Percentiles rank a stretch among this genome's conserved stretches.
These are phyloP conservation scores for Mucor piriformis DNA, from an alignment of 371 early-diverging fungal species.

Conservation along the genomic window DNA sequence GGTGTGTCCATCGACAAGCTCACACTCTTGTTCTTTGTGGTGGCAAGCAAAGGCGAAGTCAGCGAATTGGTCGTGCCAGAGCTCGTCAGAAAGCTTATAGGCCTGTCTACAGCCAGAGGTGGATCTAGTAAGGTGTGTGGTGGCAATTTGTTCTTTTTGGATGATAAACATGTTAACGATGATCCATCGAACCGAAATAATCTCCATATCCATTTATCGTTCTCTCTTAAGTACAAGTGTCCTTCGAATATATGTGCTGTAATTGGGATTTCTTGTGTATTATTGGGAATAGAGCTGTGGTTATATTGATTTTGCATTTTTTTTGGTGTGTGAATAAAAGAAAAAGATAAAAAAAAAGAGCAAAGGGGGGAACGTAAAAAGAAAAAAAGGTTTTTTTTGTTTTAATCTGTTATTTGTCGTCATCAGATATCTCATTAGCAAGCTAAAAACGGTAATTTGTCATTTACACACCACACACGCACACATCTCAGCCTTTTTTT, in stretches of 20 bases:
- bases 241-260: constrained; percentile 35
- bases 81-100: not conserved
- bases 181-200: constrained; percentile 38
- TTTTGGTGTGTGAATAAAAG: not conserved
- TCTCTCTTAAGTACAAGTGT: constrained; percentile 26
- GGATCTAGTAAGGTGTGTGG: constrained; percentile 13
- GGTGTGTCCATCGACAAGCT: not conserved
- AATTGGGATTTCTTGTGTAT: constrained; percentile 26
- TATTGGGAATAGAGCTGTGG: constrained; percentile 1
- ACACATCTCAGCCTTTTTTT: not conserved
- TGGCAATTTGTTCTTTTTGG: constrained; percentile 31
- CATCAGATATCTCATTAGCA: not conserved
- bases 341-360: not conserved
- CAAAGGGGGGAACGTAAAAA: not conserved
- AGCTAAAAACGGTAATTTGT: not conserved
- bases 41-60: constrained; percentile 20
- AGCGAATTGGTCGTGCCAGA: constrained; percentile 1
- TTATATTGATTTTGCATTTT: not conserved
- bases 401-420: not conserved
- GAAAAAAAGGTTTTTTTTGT: not conserved
- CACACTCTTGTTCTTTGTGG: constrained; percentile 18
- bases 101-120: not conserved
- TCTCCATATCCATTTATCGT: constrained; percentile 32
- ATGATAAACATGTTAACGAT: constrained; percentile 28
- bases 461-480: not conserved